Percentiles rank a stretch among this genome's conserved stretches.
Evolutionary conservation across 1,284 basidiomycete species (phyloP).

Genomic region (Puccinia coronata): DNA sequence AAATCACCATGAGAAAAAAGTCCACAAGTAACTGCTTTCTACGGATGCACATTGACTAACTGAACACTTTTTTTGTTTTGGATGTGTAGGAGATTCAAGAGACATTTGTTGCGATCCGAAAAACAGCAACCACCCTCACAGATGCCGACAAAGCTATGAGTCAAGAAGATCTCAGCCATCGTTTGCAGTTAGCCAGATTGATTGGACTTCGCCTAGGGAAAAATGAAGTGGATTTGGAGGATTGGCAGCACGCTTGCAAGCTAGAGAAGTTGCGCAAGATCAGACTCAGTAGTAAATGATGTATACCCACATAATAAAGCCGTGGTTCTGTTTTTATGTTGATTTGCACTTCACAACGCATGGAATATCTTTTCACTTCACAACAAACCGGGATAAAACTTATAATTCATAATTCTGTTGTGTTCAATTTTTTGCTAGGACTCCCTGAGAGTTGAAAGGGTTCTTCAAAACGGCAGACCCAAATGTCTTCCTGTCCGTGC

Average conservation of each 20-base stretch:
- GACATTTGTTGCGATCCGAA: conserved; percentile 31
- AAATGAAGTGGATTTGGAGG: conserved; percentile 17
- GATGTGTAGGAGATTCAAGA: conserved; percentile 46
- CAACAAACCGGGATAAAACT: too few species aligned
- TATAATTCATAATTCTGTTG: too few species aligned
- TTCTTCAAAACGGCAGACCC: too few species aligned
- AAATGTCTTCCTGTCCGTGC: too few species aligned
- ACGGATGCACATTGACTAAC: not conserved
- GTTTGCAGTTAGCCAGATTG: conserved; percentile 29
- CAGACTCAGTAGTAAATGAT: conserved; percentile 6
- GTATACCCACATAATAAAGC: too few species aligned
- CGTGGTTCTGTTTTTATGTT: not conserved
- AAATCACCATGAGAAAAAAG: not conserved
- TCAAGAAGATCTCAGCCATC: conserved; percentile 28
- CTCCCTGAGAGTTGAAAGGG: too few species aligned
- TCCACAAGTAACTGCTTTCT: not conserved
- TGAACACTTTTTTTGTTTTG: not conserved
- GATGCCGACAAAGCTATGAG: conserved; percentile 47
- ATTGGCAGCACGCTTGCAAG: conserved; percentile 46
- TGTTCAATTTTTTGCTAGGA: too few species aligned
- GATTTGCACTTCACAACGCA: too few species aligned
- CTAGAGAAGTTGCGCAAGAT: conserved; percentile 45
- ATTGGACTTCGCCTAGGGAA: conserved; percentile 10
- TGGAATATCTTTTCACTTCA: too few species aligned
- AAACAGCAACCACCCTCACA: not conserved